Base-by-base conservation (phyloP, 768 basidiomycete species). In the Pleurotus cornucopiae region DNA sequence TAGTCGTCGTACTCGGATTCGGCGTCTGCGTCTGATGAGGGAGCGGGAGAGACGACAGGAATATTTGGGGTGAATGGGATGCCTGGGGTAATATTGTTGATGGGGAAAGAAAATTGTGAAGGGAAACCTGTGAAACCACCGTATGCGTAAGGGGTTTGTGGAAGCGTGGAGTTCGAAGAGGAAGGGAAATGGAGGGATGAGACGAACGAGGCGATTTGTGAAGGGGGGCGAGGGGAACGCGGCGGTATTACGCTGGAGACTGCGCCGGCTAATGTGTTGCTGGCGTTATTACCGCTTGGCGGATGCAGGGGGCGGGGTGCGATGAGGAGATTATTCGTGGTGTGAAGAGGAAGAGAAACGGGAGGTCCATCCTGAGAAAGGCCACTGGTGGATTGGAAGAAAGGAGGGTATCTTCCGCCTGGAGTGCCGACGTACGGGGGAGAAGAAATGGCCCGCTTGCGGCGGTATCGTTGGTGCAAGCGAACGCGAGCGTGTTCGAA, bases 401-500 rank as follows among this genome's bases (percentile, higher is more conserved):
- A 41, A 39, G 23, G 38, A 12, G 18, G 16, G 6, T 23, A 7
- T n/a, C 51, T 13, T 13, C 51, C 26, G 6, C 48, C 48, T 12
- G 51, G 51, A 21, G 37, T 53, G n/a, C 51, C 51, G 18, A 30
- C 38, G 14, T 53, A 41, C 9, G 51, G 39, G 1, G 45, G 45
- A 11, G 44, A 47, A 47, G 46, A 34, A 49, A 52, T 40, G 18
- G 57, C 26, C 21, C 57, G 55, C 46, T 54, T 55, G 38, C 53
- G 37, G 51, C 51, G 51, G 39, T 53, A 53, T 40, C 51, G 51
- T n/a, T 53, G 66, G 55, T 78, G 74, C 52, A 98, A 75, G 46
- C 87, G 80, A 3, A 98, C 94, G 39, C 96, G 86, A 18, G 95
- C 89, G 64, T 95, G 93, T 66, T 96, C 94, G 61, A 94, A 98